Evolutionary conservation across 768 basidiomycete genomes (phyloP).

Genomic region (Phlebiopsis gigantea): DNA sequence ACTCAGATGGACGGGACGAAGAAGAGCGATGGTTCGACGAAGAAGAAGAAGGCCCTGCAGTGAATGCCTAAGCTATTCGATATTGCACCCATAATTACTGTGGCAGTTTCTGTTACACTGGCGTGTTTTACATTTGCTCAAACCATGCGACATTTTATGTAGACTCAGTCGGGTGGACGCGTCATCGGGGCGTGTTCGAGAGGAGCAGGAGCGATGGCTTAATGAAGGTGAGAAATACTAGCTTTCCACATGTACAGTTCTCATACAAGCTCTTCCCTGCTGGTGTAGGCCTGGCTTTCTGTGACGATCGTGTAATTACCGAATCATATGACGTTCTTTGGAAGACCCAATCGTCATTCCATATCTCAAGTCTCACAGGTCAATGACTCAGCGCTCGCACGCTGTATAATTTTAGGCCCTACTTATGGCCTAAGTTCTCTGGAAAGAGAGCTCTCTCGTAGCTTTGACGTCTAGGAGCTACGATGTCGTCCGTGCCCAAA

Average conservation of each 20-base stretch:
- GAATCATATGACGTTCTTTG: background rate
- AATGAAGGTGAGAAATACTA: no score
- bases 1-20: constrained; percentile 51
- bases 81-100: background rate
- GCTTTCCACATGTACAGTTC: no score
- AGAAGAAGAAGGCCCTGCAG: constrained; percentile 36
- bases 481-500: constrained; percentile 22
- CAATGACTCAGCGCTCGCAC: background rate
- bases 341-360: background rate
- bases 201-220: no score
- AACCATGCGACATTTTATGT: no score
- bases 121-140: no score
- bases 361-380: background rate
- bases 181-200: no score
- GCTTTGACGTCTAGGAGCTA: no score
- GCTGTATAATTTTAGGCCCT: background rate
- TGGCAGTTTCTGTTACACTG: no score
- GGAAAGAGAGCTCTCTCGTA: no score
- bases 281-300: background rate
- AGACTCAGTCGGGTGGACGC: no score
- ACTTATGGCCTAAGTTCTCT: background rate
- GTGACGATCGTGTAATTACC: background rate
- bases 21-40: constrained; percentile 76
- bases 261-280: no score
- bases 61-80: background rate